Base-by-base conservation (phyloP, 495 filamentous ascomycete genomes). In the Trichoderma reesei region DNA sequence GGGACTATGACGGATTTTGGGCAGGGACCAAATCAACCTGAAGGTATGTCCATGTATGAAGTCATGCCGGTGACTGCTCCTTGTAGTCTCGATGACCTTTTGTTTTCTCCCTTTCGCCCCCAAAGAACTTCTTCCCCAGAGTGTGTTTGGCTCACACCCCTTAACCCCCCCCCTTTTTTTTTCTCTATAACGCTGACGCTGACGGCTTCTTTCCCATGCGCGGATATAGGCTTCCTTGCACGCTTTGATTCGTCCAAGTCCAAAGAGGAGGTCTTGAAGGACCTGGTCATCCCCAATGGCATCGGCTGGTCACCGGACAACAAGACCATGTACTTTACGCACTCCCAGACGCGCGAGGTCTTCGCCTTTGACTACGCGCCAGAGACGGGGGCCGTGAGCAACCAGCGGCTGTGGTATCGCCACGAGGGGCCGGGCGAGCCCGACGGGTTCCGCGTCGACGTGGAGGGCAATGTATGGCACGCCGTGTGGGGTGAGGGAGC, bases 1-100 rank as follows among this genome's bases (percentile, higher is more conserved):
- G 90, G 91, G n/a, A 82, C 85, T 42, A 96, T 96, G 91, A 92
- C 90, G 67, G 92, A 96, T 69, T 81, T 84, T 71, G 76, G 76
- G 59, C 67, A 80, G 59, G 80, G 79, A 18, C 72, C 76, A 44
- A 75, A 79, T 61, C 72, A 80, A 70, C 68, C 78, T 59, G 83
- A 86, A 76, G 84, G 84, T 82, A 64, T 71, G 77, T 73, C 51
- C 9, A 31, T 10, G 20, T 56, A 18, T 33, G 13, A 48, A n/a
- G n/a, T n/a, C n/a, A n/a, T n/a, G n/a, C n/a, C n/a, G 37, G 37
- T 39, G 37, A 10, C 37, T 39, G 37, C n/a, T n/a, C n/a, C n/a
- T n/a, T n/a, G n/a, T n/a, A n/a, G n/a, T n/a, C n/a, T n/a, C n/a
- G n/a, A n/a, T n/a, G n/a, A n/a, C n/a, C n/a, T n/a, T n/a, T n/a